Evolutionary conservation across 352 stramenopile genomes (phyloP), one percentile per base, ranked within the genome.

Genomic region (Pythium vanterpoolii): DNA sequence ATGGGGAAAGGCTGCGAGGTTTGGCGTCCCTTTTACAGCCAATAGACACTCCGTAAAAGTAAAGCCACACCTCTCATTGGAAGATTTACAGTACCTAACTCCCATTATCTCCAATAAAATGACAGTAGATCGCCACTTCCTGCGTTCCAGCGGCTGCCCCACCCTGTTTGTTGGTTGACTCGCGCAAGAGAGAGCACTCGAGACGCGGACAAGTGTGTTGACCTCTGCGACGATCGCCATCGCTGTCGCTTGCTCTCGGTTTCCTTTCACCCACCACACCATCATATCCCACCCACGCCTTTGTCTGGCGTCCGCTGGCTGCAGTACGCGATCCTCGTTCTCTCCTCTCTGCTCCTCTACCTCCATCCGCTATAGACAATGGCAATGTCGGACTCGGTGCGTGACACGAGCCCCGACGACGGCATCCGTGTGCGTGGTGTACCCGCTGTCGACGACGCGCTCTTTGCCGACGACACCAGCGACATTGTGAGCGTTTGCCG

Each of bases 311-410:
- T 34, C 50, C 9, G 19, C n/a, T 44, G 13, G n/a, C 5, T 16
- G n/a, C 7, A 46, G 5, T 19, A 6, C 40, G 18, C n/a, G n/a
- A 26, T 40, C 10, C 38, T 43, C 30, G 5, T 45, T 19, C 9
- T 24, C 34, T 23, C 16, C 42, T 46, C 44, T 39, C 33, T 21
- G 23, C 34, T 33, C 28, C 52, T 24, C 27, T 23, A n/a, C 9
- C 40, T 61, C 10, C 16, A 3, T 50, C 24, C 24, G 10, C 43
- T 31, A n/a, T 13, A 27, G 60, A 70, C 68, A 38, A 79, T 79
- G 53, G 71, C 62, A 56, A 77, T 83, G 71, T 69, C 68, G 28
- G 70, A 74, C 50, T 44, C 46, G 46, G 38, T 48, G 39, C 69
- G 64, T 39, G 67, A 78, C 60, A 48, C 66, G 56, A 78, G 64